A percentile compares a stretch with the other conserved stretches of the same genome.
Conservation (phyloP, 2,329 filamentous ascomycete species). For the Ophiosphaerella narmari region DNA sequence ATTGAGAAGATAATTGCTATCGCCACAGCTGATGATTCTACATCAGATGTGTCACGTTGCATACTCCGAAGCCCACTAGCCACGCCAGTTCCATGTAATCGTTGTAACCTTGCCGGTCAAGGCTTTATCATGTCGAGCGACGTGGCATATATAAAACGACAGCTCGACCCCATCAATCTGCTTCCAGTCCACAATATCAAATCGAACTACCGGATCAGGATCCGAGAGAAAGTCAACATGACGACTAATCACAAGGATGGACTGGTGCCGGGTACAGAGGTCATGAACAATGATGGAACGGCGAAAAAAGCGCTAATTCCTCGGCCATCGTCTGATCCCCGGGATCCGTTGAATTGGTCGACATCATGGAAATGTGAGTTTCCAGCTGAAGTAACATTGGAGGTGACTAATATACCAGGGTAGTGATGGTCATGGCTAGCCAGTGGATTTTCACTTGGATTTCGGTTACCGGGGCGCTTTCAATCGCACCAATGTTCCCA, state of each 20-base stretch:
- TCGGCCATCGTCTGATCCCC: slow-evolving; percentile 37
- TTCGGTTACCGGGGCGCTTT: slow-evolving; percentile 49
- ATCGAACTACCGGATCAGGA: too few species aligned
- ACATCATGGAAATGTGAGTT: slow-evolving; percentile 39
- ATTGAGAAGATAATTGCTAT: too few species aligned
- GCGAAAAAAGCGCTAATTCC: slow-evolving; percentile 34
- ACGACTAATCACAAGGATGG: slow-evolving; percentile 14
- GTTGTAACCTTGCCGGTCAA: too few species aligned
- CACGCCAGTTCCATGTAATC: too few species aligned
- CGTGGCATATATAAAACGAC: too few species aligned
- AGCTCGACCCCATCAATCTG: too few species aligned
- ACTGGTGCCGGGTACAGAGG: slow-evolving; percentile 37
- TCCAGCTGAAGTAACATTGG: too few species aligned
- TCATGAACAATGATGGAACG: slow-evolving; percentile 27
- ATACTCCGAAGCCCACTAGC: too few species aligned
- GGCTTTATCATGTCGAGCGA: too few species aligned
- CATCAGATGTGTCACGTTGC: too few species aligned
- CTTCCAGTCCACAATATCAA: too few species aligned
- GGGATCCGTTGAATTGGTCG: slow-evolving; percentile 47
- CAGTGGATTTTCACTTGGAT: slow-evolving; percentile 51
- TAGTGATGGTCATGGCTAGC: slow-evolving; percentile 44
- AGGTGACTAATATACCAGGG: neutral
- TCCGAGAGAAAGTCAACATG: slow-evolving; percentile 12
- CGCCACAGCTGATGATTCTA: too few species aligned
- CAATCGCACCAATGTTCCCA: slow-evolving; percentile 52